Evolutionary conservation across 2,329 filamentous ascomycete genomes (phyloP).

Genomic region (Colletotrichum liriopes): DNA sequence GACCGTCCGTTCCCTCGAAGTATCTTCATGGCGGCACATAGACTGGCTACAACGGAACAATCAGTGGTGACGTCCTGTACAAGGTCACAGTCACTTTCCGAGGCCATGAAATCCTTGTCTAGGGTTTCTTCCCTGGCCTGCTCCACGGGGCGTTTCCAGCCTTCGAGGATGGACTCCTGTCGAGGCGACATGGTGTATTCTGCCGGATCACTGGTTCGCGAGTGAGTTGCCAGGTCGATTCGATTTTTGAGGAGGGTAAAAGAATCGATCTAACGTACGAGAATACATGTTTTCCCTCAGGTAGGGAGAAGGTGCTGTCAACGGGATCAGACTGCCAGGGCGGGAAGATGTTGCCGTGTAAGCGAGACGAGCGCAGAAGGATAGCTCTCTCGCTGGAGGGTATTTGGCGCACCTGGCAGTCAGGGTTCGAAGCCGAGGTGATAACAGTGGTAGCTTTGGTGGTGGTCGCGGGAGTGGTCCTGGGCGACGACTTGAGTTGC

Average conservation of each 20-base stretch:
- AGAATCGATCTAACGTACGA: slow-evolving; percentile 64
- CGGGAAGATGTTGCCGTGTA: slow-evolving; percentile 88
- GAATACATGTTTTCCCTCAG: slow-evolving; percentile 69
- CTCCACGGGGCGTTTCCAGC: slow-evolving; percentile 85
- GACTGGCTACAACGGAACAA: slow-evolving; percentile 95
- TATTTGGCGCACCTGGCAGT: slow-evolving; percentile 67
- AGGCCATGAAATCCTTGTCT: slow-evolving; percentile 68
- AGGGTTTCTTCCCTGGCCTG: slow-evolving; percentile 63
- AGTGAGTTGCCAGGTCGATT: slow-evolving; percentile 39
- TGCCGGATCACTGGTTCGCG: slow-evolving; percentile 72
- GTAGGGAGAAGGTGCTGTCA: slow-evolving; percentile 72
- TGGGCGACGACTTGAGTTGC: slow-evolving; percentile 72
- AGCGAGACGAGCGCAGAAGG: slow-evolving; percentile 80
- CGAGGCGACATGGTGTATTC: slow-evolving; percentile 80
- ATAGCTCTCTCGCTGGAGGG: slow-evolving; percentile 83
- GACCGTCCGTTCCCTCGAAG: slow-evolving; percentile 78
- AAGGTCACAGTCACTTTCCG: slow-evolving; percentile 78
- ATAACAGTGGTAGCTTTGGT: slow-evolving; percentile 47
- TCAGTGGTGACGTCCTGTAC: slow-evolving; percentile 97
- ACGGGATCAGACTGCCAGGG: slow-evolving; percentile 82
- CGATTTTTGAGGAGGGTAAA: slow-evolving; percentile 18
- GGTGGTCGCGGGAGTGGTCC: not conserved
- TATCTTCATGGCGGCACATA: slow-evolving; percentile 85
- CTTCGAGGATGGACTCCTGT: slow-evolving; percentile 83
- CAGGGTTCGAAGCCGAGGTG: slow-evolving; percentile 6